Percentiles rank a stretch among this genome's conserved stretches.
These are phyloP conservation scores for Colletotrichum lini DNA, from an alignment of 2,329 filamentous ascomycete genomes.

Conservation along the genomic window DNA sequence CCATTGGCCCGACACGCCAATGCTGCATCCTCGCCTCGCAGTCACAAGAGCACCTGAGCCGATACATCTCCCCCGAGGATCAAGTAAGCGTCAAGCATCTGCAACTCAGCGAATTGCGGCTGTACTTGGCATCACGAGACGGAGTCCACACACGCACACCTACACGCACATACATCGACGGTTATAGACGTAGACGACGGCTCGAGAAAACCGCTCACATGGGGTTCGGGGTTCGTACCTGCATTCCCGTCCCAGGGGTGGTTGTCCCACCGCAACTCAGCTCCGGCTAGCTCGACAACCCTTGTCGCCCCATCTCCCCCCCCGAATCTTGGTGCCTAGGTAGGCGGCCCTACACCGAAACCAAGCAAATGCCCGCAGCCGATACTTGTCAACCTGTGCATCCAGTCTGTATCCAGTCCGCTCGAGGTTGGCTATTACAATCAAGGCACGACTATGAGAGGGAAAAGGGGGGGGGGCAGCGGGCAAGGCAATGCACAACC, in stretches of 20 bases:
- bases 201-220: neutral
- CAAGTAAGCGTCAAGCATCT: neutral
- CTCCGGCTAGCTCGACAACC: neutral
- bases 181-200: neutral
- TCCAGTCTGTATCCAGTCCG: neutral
- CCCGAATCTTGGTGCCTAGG: constrained; percentile 9
- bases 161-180: neutral
- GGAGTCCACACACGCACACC: neutral
- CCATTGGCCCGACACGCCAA: neutral
- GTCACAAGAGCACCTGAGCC: neutral
- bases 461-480: neutral
- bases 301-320: neutral
- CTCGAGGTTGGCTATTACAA: neutral
- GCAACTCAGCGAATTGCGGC: neutral
- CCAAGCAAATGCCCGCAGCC: neutral
- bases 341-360: neutral
- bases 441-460: neutral
- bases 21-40: neutral
- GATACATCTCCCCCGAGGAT: too few species aligned
- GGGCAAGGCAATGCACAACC: neutral
- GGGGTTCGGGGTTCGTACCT: neutral
- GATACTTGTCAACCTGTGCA: neutral
- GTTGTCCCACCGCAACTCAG: neutral
- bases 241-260: neutral
- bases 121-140: neutral